Conservation (phyloP, 2,329 filamentous ascomycete species). For the Neofusicoccum parvum region DNA sequence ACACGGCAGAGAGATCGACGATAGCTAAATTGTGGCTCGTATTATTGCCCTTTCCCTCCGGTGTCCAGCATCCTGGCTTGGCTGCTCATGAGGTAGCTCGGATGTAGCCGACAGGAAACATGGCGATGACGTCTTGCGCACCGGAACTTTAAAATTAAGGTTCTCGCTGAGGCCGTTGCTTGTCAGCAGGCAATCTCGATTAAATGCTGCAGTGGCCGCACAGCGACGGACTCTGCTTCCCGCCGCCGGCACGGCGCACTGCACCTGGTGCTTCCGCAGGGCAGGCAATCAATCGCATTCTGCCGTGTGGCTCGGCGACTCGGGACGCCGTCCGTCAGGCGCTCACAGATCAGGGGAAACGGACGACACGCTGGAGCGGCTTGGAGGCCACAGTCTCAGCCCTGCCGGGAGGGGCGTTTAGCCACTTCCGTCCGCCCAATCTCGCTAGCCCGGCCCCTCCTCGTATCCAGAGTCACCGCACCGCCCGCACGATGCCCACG, state of each 20-base stretch:
- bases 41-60: not conserved
- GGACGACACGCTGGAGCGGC: no score
- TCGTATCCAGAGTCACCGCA: slow-evolving; percentile 1
- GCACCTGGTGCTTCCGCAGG: no score
- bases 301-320: no score
- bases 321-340: not conserved
- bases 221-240: not conserved
- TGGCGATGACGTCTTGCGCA: not conserved
- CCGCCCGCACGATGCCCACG: not conserved
- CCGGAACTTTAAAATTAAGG: not conserved
- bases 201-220: not conserved
- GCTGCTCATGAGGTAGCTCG: not conserved
- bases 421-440: slow-evolving; percentile 3
- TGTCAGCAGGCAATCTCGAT: not conserved
- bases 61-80: not conserved
- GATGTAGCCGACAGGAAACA: not conserved
- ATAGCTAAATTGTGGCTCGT: not conserved
- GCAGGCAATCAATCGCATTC: not conserved
- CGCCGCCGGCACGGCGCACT: not conserved
- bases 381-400: not conserved
- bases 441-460: not conserved
- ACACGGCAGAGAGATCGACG: not conserved
- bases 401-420: slow-evolving; percentile 9
- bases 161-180: not conserved
- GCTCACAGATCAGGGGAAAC: not conserved